Conservation (phyloP, 2,329 filamentous ascomycete genomes). For the Dryadomyces sulphureus region DNA sequence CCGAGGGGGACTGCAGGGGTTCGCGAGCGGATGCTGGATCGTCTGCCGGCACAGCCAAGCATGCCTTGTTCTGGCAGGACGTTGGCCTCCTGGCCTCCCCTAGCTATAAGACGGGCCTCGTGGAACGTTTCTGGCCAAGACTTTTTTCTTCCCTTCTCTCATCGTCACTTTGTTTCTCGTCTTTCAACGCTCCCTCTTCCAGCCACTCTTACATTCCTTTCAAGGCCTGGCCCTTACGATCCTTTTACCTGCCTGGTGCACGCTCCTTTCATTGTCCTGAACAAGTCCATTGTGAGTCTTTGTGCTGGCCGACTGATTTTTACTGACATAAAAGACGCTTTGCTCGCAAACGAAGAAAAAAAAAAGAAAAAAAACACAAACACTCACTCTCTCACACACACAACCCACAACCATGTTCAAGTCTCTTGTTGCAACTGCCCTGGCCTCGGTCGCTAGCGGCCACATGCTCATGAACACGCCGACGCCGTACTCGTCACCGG, state of each 20-base stretch:
- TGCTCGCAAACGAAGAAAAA: conserved; percentile 27
- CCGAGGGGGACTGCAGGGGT: no score
- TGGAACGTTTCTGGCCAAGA: conserved; percentile 1
- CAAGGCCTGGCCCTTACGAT: conserved; percentile 19
- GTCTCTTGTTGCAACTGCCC: conserved; percentile 32
- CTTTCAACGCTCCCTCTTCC: not conserved
- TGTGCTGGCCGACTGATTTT: no score
- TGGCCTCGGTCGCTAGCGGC: conserved; percentile 47
- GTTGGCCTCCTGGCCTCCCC: not conserved
- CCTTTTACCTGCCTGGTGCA: conserved; percentile 25
- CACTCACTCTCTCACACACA: conserved; percentile 14
- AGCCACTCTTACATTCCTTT: conserved; percentile 19
- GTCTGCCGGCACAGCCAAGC: no score
- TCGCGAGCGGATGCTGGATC: no score
- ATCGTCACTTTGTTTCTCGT: conserved; percentile 1
- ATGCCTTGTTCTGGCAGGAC: no score
- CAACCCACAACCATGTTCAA: conserved; percentile 29
- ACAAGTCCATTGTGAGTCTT: not conserved
- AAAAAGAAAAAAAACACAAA: conserved; percentile 13
- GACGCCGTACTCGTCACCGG: conserved; percentile 36
- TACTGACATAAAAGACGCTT: conserved; percentile 6
- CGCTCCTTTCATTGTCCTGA: not conserved
- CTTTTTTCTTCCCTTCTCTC: not conserved
- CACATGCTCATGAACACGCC: conserved; percentile 67
- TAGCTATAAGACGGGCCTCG: conserved; percentile 1